Percentiles rank a stretch among this genome's conserved stretches.
phyloP scores from a whole-genome alignment of 176 grass and related monocot species.

The maize (Zea mays) region DNA sequence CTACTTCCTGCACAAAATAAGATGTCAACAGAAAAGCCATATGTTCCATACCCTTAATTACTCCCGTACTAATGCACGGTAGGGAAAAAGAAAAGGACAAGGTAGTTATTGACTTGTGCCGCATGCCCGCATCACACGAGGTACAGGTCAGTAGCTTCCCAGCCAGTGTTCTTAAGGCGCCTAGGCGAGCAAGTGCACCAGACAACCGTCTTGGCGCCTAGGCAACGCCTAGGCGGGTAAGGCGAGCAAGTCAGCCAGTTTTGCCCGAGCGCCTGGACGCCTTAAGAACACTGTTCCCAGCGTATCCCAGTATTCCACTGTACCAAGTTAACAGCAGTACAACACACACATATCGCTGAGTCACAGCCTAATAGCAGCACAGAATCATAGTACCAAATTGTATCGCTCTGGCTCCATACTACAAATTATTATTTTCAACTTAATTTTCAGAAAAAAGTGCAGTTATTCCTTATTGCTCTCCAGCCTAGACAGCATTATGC shows the following conservation, averaged over 20 bases:
- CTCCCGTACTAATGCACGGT: too few relatives aligned
- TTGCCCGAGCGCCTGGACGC: too few relatives aligned
- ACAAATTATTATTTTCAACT: neutral
- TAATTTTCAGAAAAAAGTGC: neutral
- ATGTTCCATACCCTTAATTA: neutral
- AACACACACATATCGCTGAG: neutral
- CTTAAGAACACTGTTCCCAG: too few relatives aligned
- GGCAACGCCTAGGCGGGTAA: too few relatives aligned
- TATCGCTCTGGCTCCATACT: neutral
- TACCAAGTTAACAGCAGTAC: neutral
- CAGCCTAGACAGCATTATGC: conserved; percentile 1
- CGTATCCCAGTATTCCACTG: neutral
- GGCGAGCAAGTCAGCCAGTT: too few relatives aligned
- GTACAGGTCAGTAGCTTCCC: neutral
- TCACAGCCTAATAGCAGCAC: neutral
- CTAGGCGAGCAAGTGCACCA: too few relatives aligned
- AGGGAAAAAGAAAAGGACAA: neutral
- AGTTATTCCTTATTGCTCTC: neutral
- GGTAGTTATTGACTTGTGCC: neutral
- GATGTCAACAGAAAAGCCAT: conserved; percentile 18
- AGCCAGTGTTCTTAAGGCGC: too few relatives aligned
- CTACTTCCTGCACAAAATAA: conserved; percentile 64
- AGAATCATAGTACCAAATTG: neutral
- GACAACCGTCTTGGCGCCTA: too few relatives aligned
- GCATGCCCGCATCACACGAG: neutral